Conservation (phyloP, 2,329 filamentous ascomycete genomes). For the Diaporthe sp. region DNA sequence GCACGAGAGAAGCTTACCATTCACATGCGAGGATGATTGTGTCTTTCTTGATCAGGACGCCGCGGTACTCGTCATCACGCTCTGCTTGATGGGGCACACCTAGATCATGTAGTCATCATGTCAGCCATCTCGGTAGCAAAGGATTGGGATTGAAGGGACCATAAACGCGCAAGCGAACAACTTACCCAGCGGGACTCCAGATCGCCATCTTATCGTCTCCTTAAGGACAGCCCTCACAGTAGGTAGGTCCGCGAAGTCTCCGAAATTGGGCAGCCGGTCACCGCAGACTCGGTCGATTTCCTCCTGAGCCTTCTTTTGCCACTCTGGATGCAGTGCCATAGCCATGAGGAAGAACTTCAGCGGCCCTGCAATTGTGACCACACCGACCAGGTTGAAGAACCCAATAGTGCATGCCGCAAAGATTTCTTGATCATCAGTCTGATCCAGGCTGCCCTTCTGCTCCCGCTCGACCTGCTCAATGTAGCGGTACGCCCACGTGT, state of each 20-base stretch:
- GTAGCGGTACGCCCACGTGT: constrained; percentile 65
- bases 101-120: constrained; percentile 41
- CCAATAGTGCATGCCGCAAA: constrained; percentile 66
- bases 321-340: constrained; percentile 66
- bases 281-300: constrained; percentile 71
- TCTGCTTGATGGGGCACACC: constrained; percentile 66
- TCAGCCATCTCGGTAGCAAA: neutral
- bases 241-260: constrained; percentile 65
- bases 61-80: constrained; percentile 60
- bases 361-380: constrained; percentile 64
- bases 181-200: constrained; percentile 66
- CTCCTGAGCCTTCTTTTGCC: constrained; percentile 67
- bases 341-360: constrained; percentile 67
- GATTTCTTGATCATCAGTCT: constrained; percentile 58
- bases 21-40: constrained; percentile 65
- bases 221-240: constrained; percentile 69
- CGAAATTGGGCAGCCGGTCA: constrained; percentile 64
- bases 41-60: constrained; percentile 63
- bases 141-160: neutral
- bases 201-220: constrained; percentile 71
- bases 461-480: constrained; percentile 58
- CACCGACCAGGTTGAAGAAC: constrained; percentile 65
- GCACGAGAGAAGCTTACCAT: constrained; percentile 54
- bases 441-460: constrained; percentile 57
- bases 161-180: constrained; percentile 13